phyloP scores from a whole-genome alignment of 1,284 basidiomycete genomes.

The Fistulinella staudtii region DNA sequence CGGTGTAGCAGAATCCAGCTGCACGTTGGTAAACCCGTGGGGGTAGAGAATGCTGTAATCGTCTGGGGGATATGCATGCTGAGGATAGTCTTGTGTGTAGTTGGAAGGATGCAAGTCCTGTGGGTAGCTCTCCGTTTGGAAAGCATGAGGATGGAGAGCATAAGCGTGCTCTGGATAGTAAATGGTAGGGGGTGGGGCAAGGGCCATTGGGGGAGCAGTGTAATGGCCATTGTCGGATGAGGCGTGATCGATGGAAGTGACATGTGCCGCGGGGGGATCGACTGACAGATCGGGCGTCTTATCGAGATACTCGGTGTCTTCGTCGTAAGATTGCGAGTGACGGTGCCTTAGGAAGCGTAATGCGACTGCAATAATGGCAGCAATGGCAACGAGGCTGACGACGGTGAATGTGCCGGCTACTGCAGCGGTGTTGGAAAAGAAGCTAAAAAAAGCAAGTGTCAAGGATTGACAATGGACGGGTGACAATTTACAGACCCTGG shows the following conservation, averaged over 20 bases:
- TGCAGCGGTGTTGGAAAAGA: slow-evolving; percentile 45
- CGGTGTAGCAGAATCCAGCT: slow-evolving; percentile 8
- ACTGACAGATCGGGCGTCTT: slow-evolving; percentile 13
- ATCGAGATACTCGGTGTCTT: slow-evolving; percentile 31
- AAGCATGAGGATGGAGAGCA: slow-evolving; percentile 12
- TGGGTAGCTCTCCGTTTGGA: slow-evolving; percentile 7
- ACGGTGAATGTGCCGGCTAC: slow-evolving; percentile 46
- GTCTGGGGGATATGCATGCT: slow-evolving; percentile 20
- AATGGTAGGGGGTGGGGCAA: slow-evolving; percentile 11
- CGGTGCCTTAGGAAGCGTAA: slow-evolving; percentile 27
- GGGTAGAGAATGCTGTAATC: slow-evolving; percentile 19
- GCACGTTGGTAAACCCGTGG: slow-evolving; percentile 4
- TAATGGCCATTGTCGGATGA: slow-evolving; percentile 25
- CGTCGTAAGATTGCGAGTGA: slow-evolving; percentile 18
- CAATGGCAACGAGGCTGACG: slow-evolving; percentile 31
- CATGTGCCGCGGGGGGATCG: slow-evolving; percentile 11
- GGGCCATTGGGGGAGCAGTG: slow-evolving; percentile 16
- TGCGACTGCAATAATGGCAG: slow-evolving; percentile 23
- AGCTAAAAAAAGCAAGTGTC: slow-evolving; percentile 29
- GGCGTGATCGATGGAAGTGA: slow-evolving; percentile 14
- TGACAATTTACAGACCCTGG: slow-evolving; percentile 13
- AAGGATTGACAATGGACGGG: neutral
- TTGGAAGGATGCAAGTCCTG: neutral
- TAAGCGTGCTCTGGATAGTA: slow-evolving; percentile 30
- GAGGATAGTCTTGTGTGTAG: slow-evolving; percentile 15